Evolutionary conservation across 805 yeast species (phyloP), one percentile per base, ranked within the genome.

Genomic region (Hanseniaspora meyeri): DNA sequence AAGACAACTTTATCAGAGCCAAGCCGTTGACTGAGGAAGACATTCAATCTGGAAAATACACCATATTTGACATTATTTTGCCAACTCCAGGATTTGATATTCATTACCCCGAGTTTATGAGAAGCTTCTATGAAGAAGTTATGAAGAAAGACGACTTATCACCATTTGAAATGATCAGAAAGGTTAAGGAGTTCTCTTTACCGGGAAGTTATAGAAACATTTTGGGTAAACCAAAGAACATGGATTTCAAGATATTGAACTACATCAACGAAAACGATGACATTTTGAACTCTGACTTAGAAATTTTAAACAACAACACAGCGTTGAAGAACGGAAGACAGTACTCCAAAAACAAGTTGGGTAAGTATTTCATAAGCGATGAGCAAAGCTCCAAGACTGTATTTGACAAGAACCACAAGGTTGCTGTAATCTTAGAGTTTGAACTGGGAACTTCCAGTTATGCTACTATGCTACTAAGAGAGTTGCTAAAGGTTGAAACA

Each of bases 11-110:
- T 58, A 72, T 77, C 29, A 78, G 87, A 61, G 97, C 95, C 1
- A 77, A 83, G 62, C 77, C 84, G 0, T 75, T 93, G 19, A 86
- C 95, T 0, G 74, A 78, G 55, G 88, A 82, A 57, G 97, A 91
- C 58, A 72, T 83, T 27, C 78, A 73, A 4, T 56, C 72, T 2
- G 79, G 79, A 0, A 77, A 75, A 55, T 86, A 76, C 65, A 69
- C 84, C 12, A 84, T 91, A 37, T 82, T 77, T 64, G 97, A 93
- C 68, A 76, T 93, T 32, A 95, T 95, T 2, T 73, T 93, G 56
- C 97, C 99, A n/a, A 80, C 95, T 0, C 98, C 99, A 2, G 99
- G 99, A 0, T 89, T 81, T 67, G 97, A 89, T 65, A 80, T 93
- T n/a, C 65, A 75, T 14, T 93, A 93, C 65, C 98, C 99, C 7